These are phyloP conservation scores for Claviceps spartinae DNA, from an alignment of 2,329 filamentous ascomycete species.

Conservation along the genomic window DNA sequence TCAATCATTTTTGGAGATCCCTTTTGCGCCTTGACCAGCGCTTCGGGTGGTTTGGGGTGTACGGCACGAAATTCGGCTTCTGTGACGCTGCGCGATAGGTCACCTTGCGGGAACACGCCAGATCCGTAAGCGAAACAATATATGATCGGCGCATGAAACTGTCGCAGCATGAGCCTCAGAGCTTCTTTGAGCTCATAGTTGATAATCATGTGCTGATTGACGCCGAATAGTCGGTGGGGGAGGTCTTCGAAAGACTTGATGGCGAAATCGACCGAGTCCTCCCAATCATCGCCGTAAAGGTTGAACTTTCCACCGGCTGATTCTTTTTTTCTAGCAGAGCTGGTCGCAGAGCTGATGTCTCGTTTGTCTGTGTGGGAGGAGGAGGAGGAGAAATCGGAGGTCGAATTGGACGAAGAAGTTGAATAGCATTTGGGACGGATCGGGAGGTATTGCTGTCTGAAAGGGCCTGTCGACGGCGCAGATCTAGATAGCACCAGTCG, in stretches of 20 bases:
- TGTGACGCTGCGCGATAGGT: conserved; percentile 37
- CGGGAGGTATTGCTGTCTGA: conserved; percentile 2
- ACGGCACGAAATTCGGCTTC: conserved; percentile 47
- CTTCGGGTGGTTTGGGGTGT: conserved; percentile 69
- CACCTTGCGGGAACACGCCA: conserved; percentile 78
- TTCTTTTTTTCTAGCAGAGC: conserved; percentile 9
- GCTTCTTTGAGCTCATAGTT: conserved; percentile 92
- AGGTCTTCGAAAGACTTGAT: conserved; percentile 32
- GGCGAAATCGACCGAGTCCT: conserved; percentile 27
- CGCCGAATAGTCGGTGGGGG: conserved; percentile 53
- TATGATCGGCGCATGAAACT: conserved; percentile 84
- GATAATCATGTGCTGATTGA: conserved; percentile 93
- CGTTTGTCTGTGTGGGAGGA: background rate
- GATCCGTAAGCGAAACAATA: conserved; percentile 98
- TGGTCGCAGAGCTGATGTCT: conserved; percentile 8
- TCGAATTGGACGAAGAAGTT: background rate
- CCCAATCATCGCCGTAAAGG: conserved; percentile 28
- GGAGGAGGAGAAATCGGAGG: background rate
- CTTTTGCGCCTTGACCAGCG: conserved; percentile 73
- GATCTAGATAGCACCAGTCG: conserved; percentile 6
- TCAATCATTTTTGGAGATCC: conserved; percentile 93
- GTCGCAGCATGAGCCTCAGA: conserved; percentile 73
- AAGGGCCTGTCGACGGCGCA: conserved; percentile 3
- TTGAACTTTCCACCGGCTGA: conserved; percentile 20
- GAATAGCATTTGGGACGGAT: conserved; percentile 5